Evolutionary conservation across 768 basidiomycete species (phyloP), one percentile per base, ranked within the genome.

Genomic region (Tylopilus subfusipes): DNA sequence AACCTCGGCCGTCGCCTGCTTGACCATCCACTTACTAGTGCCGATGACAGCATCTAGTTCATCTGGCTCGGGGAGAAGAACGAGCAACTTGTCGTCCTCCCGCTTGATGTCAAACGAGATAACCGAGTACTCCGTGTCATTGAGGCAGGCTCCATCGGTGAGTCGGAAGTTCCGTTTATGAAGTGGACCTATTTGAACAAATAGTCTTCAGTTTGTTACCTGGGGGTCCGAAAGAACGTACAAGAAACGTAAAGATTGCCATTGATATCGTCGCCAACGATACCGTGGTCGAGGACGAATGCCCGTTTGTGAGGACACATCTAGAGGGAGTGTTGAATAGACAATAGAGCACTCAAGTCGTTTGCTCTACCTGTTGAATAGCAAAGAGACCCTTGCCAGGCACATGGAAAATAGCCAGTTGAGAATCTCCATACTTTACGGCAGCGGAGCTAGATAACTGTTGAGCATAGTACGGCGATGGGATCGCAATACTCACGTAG

Each of bases 141-240:
- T 85, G 27, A 84, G 60, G 62, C 86, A 87, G 39, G 75, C 72
- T 1, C 87, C 86, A 3, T 72, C 73, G 4, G 72, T 69, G 22
- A 88, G 72, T 13, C 75, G 72, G 68, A 82, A 88, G 67, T 86
- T 86, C 21, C 82, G 74, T 67, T 86, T 88, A 70, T 86, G 85
- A 45, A 86, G 73, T 1, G 85, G 85, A 60, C 83, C 78, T 63
- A 68, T 46, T 53, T 24, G 10, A n/a, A 44, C 3, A 30, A 13
- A 19, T 14, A 7, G n/a, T 33, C 29, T 7, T 42, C 14, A 24
- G 18, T 47, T 25, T 22, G 8, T 7, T 9, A 21, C 12, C 16
- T n/a, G 19, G 2, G 0, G 9, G 34, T 12, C 22, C 13, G 9
- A 27, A 29, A 42, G 4, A 25, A 67, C 79, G 59, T 55, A 82